Evolutionary conservation across 805 yeast genomes (phyloP).

Genomic region (Komagataella ulmi): DNA sequence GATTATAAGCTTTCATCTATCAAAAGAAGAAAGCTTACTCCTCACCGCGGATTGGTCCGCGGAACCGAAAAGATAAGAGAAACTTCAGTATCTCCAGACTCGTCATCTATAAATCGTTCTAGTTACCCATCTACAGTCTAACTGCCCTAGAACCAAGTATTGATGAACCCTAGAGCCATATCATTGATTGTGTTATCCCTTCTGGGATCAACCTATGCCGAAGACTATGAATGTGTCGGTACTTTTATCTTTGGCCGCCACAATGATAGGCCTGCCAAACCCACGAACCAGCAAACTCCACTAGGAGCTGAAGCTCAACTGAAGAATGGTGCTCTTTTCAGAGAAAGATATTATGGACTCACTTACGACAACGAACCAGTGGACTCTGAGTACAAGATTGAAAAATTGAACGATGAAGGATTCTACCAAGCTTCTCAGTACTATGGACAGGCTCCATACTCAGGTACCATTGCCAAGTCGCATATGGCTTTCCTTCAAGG

Average conservation of each 20-base stretch:
- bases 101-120: too few relatives aligned
- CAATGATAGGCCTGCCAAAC: constrained; percentile 34
- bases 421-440: constrained; percentile 21
- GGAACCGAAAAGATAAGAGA: too few relatives aligned
- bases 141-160: not conserved
- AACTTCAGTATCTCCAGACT: too few relatives aligned
- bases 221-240: constrained; percentile 20
- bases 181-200: constrained; percentile 1
- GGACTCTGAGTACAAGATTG: constrained; percentile 16
- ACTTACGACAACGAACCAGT: constrained; percentile 11
- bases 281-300: constrained; percentile 28
- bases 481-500: constrained; percentile 33
- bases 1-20: too few relatives aligned
- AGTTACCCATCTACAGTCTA: constrained; percentile 4
- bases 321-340: constrained; percentile 24
- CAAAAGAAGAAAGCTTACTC: too few relatives aligned
- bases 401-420: constrained; percentile 20
- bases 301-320: constrained; percentile 24
- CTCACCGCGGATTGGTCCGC: too few relatives aligned
- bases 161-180: not conserved
- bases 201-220: constrained; percentile 3
- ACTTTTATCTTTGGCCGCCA: constrained; percentile 34
- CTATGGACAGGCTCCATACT: constrained; percentile 21
- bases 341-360: constrained; percentile 28
- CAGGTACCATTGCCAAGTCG: constrained; percentile 24